These are phyloP conservation scores for Diplodia scrobiculata DNA, from an alignment of 2,329 filamentous ascomycete species.

Conservation along the genomic window DNA sequence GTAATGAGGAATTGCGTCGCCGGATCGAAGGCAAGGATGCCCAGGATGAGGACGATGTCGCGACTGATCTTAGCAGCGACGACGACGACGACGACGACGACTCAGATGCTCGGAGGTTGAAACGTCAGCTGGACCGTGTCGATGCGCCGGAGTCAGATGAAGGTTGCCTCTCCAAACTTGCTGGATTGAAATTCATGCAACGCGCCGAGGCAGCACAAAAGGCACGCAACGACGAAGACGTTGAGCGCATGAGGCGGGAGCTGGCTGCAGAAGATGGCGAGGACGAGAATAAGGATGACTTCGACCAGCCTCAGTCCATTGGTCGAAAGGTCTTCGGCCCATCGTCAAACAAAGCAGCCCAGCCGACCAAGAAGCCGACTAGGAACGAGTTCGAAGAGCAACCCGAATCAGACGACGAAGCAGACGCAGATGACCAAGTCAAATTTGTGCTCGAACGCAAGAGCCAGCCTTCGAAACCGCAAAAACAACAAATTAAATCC, in stretches of 20 bases:
- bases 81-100: slow-evolving; percentile 66
- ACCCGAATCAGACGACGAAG: slow-evolving; percentile 53
- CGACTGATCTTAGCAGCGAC: slow-evolving; percentile 54
- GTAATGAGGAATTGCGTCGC: slow-evolving; percentile 77
- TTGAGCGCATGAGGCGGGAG: slow-evolving; percentile 63
- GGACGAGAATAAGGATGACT: slow-evolving; percentile 54
- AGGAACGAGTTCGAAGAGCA: slow-evolving; percentile 64
- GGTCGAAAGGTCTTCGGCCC: slow-evolving; percentile 73
- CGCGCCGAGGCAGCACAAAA: slow-evolving; percentile 78
- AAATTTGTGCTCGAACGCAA: slow-evolving; percentile 17
- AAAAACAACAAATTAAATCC: slow-evolving; percentile 26
- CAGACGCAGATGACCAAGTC: slow-evolving; percentile 34
- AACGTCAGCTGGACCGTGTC: slow-evolving; percentile 43
- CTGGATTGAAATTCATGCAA: slow-evolving; percentile 92
- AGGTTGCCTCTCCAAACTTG: slow-evolving; percentile 63
- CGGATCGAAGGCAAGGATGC: slow-evolving; percentile 74
- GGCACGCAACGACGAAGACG: slow-evolving; percentile 75
- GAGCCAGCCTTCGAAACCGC: background rate
- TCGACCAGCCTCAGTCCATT: slow-evolving; percentile 51
- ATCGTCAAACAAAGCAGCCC: slow-evolving; percentile 38
- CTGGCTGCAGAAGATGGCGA: slow-evolving; percentile 64
- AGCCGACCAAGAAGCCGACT: slow-evolving; percentile 34
- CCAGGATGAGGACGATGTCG: slow-evolving; percentile 52
- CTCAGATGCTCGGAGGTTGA: slow-evolving; percentile 56
- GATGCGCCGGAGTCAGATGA: slow-evolving; percentile 59